Conservation (phyloP, 176 grass and related monocot genomes). For the Avena insularis region DNA sequence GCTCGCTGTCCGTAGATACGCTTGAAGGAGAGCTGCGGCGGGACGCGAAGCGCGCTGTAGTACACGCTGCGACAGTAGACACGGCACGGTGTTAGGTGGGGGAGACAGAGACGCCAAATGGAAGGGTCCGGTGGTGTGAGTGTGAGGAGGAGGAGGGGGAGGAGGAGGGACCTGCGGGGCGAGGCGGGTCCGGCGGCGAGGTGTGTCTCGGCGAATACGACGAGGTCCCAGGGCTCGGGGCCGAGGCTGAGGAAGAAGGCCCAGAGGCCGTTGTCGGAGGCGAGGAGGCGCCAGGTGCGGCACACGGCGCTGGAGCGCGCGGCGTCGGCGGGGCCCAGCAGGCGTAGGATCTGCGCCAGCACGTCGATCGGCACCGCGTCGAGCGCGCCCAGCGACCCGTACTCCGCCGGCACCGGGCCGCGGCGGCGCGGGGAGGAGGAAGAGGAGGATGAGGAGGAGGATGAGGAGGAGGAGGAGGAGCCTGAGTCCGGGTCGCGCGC, state of each 20-base stretch:
- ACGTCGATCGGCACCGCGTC: conserved; percentile 78
- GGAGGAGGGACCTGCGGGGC: conserved; percentile 35
- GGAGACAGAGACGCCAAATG: neutral
- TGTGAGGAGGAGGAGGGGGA: neutral
- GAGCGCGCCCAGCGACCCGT: conserved; percentile 58
- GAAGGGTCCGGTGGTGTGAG: neutral
- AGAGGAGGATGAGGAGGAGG: neutral
- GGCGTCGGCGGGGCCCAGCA: conserved; percentile 67
- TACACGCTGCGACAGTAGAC: conserved; percentile 46
- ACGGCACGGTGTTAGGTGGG: conserved; percentile 3
- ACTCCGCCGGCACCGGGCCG: conserved; percentile 17
- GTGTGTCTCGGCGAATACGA: conserved; percentile 89
- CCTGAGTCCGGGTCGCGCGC: conserved; percentile 2
- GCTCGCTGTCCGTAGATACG: conserved; percentile 63
- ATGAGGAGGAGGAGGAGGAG: neutral
- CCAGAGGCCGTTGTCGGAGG: conserved; percentile 82
- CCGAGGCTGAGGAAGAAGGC: conserved; percentile 71
- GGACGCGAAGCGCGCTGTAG: conserved; percentile 27
- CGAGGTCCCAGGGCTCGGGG: conserved; percentile 75
- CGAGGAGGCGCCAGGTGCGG: conserved; percentile 66
- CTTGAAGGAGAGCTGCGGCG: conserved; percentile 72
- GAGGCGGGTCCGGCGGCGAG: conserved; percentile 47
- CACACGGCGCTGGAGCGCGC: conserved; percentile 63
- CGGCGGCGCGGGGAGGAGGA: conserved; percentile 30
- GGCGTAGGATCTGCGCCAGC: conserved; percentile 75